Evolutionary conservation across 768 basidiomycete genomes (phyloP).

Genomic region (Cystobasidium ongulense): DNA sequence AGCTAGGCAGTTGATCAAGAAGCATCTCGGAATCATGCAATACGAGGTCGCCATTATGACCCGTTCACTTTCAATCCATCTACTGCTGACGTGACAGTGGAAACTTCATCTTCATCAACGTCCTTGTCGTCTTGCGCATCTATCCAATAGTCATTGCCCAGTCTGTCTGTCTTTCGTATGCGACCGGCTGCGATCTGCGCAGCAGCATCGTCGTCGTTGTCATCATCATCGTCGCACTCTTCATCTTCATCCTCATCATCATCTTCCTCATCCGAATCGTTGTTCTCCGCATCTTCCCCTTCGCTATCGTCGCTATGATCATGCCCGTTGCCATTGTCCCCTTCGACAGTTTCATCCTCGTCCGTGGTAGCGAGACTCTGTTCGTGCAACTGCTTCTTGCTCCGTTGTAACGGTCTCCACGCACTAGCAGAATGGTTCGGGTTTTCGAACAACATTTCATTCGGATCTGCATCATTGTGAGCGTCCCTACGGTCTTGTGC

Average conservation of each 20-base stretch:
- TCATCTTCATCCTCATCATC: conserved; percentile 23
- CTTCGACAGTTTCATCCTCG: background rate
- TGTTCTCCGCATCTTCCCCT: conserved; percentile 32
- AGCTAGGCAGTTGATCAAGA: background rate
- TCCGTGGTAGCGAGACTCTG: background rate
- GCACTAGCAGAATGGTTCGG: conserved; percentile 36
- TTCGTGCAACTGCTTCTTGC: background rate
- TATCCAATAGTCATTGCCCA: conserved; percentile 27
- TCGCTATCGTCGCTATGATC: background rate
- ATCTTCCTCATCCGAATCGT: conserved; percentile 20
- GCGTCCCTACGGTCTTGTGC: conserved; percentile 34
- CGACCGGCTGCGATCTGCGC: conserved; percentile 28
- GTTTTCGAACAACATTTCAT: conserved; percentile 40
- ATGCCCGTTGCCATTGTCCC: conserved; percentile 22
- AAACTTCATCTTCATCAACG: conserved; percentile 14
- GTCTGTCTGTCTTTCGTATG: conserved; percentile 33
- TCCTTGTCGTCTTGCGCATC: conserved; percentile 21
- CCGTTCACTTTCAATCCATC: background rate
- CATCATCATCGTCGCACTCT: conserved; percentile 25
- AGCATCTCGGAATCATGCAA: too few relatives aligned
- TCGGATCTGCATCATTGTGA: conserved; percentile 33
- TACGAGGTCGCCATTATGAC: background rate
- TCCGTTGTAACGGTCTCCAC: conserved; percentile 14
- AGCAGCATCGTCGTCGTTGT: conserved; percentile 26
- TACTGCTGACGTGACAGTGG: background rate